phyloP scores from a whole-genome alignment of 2,329 filamentous ascomycete species.

The Leptodontidium sp. region DNA sequence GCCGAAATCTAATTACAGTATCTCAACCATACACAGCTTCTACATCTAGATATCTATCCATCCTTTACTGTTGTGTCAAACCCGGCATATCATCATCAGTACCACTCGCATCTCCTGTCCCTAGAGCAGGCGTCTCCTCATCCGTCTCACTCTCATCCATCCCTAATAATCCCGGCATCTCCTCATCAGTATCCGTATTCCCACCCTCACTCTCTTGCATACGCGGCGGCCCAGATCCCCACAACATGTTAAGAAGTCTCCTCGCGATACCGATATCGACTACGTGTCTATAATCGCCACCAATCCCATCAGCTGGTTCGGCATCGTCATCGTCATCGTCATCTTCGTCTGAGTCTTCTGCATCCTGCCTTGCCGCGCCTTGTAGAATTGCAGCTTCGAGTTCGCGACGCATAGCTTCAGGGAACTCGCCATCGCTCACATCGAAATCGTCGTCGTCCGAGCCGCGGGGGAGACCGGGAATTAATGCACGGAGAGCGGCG shows the following conservation, averaged over 20 bases:
- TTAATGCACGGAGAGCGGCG: constrained; percentile 37
- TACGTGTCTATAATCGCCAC: constrained; percentile 16
- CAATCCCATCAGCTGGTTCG: constrained; percentile 18
- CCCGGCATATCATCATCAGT: constrained; percentile 32
- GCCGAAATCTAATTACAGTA: background rate
- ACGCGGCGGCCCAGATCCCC: constrained; percentile 25
- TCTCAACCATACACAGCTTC: background rate
- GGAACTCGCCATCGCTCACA: constrained; percentile 9
- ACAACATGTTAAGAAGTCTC: constrained; percentile 38
- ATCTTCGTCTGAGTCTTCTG: constrained; percentile 20
- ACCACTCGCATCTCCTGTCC: constrained; percentile 3
- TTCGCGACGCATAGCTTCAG: constrained; percentile 8
- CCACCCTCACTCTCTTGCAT: constrained; percentile 17
- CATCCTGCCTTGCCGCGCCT: constrained; percentile 10
- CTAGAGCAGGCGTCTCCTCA: constrained; percentile 11
- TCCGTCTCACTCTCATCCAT: background rate
- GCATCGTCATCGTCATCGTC: constrained; percentile 30
- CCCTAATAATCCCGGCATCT: constrained; percentile 31
- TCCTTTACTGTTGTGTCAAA: constrained; percentile 14
- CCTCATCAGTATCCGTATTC: constrained; percentile 31
- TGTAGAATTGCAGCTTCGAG: constrained; percentile 8
- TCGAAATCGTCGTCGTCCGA: constrained; percentile 24
- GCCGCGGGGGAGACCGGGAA: constrained; percentile 8
- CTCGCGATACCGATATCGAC: constrained; percentile 30
- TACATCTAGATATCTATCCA: background rate